A percentile compares a stretch with the other conserved stretches of the same genome.
Conservation (phyloP, 2,329 filamentous ascomycete species). For the Talaromyces rugulosus region DNA sequence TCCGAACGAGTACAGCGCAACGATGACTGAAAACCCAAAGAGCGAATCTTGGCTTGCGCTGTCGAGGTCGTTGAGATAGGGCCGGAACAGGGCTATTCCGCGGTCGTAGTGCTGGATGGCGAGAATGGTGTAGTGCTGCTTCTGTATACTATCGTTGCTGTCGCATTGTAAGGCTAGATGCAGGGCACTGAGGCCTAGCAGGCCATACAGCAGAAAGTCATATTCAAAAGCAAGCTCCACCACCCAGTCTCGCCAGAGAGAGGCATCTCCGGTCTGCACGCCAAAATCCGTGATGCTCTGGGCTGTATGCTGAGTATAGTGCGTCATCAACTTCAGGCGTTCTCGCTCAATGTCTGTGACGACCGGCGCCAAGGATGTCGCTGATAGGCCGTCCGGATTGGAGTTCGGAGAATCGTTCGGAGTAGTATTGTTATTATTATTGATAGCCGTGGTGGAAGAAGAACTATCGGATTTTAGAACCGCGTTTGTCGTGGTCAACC, state of each 20-base stretch:
- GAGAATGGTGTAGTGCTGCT: conserved; percentile 4
- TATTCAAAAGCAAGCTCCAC: conserved; percentile 9
- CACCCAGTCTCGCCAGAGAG: conserved; percentile 2
- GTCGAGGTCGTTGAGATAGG: not conserved
- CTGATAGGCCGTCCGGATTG: not conserved
- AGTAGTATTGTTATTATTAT: not conserved
- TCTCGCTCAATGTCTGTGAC: conserved; percentile 3
- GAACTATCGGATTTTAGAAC: not conserved
- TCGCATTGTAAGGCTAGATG: conserved; percentile 4
- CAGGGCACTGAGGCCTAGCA: conserved; percentile 7
- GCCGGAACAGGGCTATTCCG: conserved; percentile 4
- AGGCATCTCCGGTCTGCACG: conserved; percentile 1
- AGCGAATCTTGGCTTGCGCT: conserved; percentile 2
- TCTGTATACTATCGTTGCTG: not conserved
- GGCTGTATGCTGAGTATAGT: conserved; percentile 9
- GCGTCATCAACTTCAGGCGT: conserved; percentile 3
- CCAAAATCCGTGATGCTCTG: conserved; percentile 4
- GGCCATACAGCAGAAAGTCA: conserved; percentile 8
- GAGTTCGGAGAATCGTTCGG: not conserved
- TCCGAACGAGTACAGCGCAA: conserved; percentile 8
- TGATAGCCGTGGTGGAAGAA: not conserved
- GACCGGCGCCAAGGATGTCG: not conserved
- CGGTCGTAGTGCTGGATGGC: conserved; percentile 7
- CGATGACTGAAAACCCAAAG: conserved; percentile 6
- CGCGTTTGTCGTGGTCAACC: not conserved